Base-by-base conservation (phyloP, 352 stramenopile genomes). In the Globisporangium perplexum region DNA sequence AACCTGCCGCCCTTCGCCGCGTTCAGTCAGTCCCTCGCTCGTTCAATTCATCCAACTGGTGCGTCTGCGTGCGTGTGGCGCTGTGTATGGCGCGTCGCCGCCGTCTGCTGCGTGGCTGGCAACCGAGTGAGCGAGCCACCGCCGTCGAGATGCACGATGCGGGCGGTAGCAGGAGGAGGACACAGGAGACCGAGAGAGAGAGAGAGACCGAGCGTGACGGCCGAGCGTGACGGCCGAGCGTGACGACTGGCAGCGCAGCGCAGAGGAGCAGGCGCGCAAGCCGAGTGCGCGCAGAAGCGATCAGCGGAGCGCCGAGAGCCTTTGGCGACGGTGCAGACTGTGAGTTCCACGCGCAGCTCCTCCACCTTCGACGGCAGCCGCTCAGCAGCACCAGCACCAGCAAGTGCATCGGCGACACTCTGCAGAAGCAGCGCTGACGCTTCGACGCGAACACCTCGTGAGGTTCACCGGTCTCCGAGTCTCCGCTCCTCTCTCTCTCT, bases 1-100 rank as follows among this genome's bases (percentile, higher is more conserved):
- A 50, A 60, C 56, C 51, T 31, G 55, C 43, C 67, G 66, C 68
- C 70, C n/a, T 61, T 51, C 62, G 69, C 65, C 67, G 72, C 74
- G 72, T 81, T 90, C 79, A 90, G 75, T 90, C 79, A 90, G 80
- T 90, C 77, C 77, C 73, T 88, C 80, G 79, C 77, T 90, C 77
- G 77, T 88, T 86, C 77, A 76, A 85, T 90, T 88, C 75, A 82
- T 88, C 72, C 80, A 62, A 90, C 77, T 88, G 80, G 80, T 90
- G 86, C 73, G 80, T 88, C 35, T 41, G 61, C 50, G 63, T 62
- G 54, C 42, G 43, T n/a, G 45, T 23, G 51, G 48, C 22, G 17
- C 53, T 48, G 44, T 22, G 18, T 22, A 22, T 20, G 28, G 18
- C 36, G 14, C 23, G 18, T 31, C 44, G 24, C 45, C 38, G 23